Conservation (phyloP, 2,329 filamentous ascomycete genomes). For the Exophiala aquamarina region DNA sequence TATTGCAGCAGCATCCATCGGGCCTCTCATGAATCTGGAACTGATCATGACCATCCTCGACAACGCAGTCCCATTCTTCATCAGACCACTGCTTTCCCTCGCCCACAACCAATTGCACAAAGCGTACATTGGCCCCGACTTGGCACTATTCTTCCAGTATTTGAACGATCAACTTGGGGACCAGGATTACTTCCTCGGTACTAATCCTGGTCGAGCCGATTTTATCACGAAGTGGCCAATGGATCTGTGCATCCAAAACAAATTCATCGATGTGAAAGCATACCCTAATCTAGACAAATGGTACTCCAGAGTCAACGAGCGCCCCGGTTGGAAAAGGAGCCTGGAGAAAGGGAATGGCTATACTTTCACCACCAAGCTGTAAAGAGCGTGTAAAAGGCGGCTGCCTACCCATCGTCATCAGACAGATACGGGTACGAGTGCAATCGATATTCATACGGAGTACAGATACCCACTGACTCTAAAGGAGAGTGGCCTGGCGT, state of each 20-base stretch:
- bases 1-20: slow-evolving; percentile 31
- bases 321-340: slow-evolving; percentile 26
- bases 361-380: slow-evolving; percentile 2
- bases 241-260: slow-evolving; percentile 13
- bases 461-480: too few relatives aligned
- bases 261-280: slow-evolving; percentile 17
- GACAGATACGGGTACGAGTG: too few relatives aligned
- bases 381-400: too few relatives aligned
- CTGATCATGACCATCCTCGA: slow-evolving; percentile 28
- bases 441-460: too few relatives aligned
- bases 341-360: slow-evolving; percentile 29
- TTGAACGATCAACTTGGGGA: slow-evolving; percentile 22
- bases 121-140: slow-evolving; percentile 18
- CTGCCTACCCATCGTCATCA: too few relatives aligned
- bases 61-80: slow-evolving; percentile 22
- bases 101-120: slow-evolving; percentile 15
- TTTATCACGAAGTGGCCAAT: slow-evolving; percentile 24
- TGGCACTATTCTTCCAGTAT: slow-evolving; percentile 17
- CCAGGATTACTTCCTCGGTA: slow-evolving; percentile 25
- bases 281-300: slow-evolving; percentile 23
- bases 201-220: slow-evolving; percentile 22
- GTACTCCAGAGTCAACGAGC: slow-evolving; percentile 20
- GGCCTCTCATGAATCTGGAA: slow-evolving; percentile 25
- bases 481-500: too few relatives aligned
- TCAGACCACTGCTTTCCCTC: slow-evolving; percentile 19